Evolutionary conservation across 2,329 filamentous ascomycete species (phyloP), one percentile per base, ranked within the genome.

Genomic region (Fusarium sp.): DNA sequence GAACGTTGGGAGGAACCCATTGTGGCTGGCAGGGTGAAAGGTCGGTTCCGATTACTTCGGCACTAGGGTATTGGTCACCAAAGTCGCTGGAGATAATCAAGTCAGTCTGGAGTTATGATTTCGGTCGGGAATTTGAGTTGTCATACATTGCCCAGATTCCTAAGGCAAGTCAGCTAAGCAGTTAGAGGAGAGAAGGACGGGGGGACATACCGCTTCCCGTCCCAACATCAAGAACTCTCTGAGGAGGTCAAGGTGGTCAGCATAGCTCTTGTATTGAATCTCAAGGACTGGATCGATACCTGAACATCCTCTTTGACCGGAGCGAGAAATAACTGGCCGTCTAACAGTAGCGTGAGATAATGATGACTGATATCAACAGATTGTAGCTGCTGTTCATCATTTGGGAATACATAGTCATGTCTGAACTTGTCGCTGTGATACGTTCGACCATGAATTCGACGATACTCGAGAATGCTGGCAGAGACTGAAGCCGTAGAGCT

Each of bases 1-100:
- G 62, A 12, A 73, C 67, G 7, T 73, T 73, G 3, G 70, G 70
- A 2, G 70, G 70, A n/a, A 73, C 65, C 64, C 67, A 73, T 41
- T 58, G 16, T 1, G 70, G 70, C 4, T 73, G 70, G 9, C 60
- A 64, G 11, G 70, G 70, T 4, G 70, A 73, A 3, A 73, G 56
- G n/a, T 73, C 70, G 6, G 70, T 73, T 4, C 70, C 70, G 1
- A 57, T 39, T 2, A 73, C 57, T 23, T 73, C 55, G 2, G 56
- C 58, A 12, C 44, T n/a, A 14, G 70, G 70, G 9, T 31, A 59
- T 23, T 69, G 61, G 18, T 73, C 70, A 14, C 64, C 70, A 19
- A 73, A 73, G 23, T 73, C 70, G 11, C 70, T 73, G 3, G 6
- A 44, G n/a, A 4, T 10, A 9, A 1, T 1, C 0, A 1, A 1